Evolutionary conservation across 1,284 basidiomycete genomes (phyloP).

Genomic region (Macrocybe sp.): DNA sequence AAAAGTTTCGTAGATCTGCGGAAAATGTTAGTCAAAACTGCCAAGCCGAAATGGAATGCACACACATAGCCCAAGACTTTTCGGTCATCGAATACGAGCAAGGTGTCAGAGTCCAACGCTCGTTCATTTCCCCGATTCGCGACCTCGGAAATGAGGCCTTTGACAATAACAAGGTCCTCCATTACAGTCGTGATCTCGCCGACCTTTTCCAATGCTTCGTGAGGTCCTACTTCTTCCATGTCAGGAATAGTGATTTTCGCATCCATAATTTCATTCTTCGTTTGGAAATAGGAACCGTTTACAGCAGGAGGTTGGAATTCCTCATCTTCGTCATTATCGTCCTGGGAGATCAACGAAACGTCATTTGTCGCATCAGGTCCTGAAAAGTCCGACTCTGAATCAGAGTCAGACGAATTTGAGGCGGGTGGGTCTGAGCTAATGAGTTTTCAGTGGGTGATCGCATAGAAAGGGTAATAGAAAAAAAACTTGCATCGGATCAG

Average conservation of each 20-base stretch:
- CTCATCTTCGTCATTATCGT: slow-evolving; percentile 47
- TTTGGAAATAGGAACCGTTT: slow-evolving; percentile 43
- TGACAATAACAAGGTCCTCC: slow-evolving; percentile 66
- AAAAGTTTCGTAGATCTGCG: slow-evolving; percentile 84
- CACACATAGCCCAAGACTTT: slow-evolving; percentile 80
- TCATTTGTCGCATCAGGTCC: slow-evolving; percentile 5
- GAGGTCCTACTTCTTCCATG: slow-evolving; percentile 47
- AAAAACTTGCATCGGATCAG: slow-evolving; percentile 11
- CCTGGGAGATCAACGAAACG: neutral
- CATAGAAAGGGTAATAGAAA: slow-evolving; percentile 2
- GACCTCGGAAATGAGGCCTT: slow-evolving; percentile 44
- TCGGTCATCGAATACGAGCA: slow-evolving; percentile 81
- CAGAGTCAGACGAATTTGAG: slow-evolving; percentile 27
- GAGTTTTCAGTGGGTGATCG: neutral
- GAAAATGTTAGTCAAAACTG: slow-evolving; percentile 15
- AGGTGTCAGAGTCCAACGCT: slow-evolving; percentile 79
- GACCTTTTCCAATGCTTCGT: slow-evolving; percentile 63
- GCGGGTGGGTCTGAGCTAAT: slow-evolving; percentile 7
- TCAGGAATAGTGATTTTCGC: slow-evolving; percentile 48
- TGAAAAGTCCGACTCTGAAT: slow-evolving; percentile 36
- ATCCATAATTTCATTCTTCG: slow-evolving; percentile 61
- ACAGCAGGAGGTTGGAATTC: slow-evolving; percentile 36
- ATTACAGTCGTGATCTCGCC: slow-evolving; percentile 74
- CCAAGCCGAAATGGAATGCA: slow-evolving; percentile 13
- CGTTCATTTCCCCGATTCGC: slow-evolving; percentile 43